A percentile compares a stretch with the other conserved stretches of the same genome.
Evolutionary conservation across 805 yeast species (phyloP).

Genomic region (Starmerella apis): DNA sequence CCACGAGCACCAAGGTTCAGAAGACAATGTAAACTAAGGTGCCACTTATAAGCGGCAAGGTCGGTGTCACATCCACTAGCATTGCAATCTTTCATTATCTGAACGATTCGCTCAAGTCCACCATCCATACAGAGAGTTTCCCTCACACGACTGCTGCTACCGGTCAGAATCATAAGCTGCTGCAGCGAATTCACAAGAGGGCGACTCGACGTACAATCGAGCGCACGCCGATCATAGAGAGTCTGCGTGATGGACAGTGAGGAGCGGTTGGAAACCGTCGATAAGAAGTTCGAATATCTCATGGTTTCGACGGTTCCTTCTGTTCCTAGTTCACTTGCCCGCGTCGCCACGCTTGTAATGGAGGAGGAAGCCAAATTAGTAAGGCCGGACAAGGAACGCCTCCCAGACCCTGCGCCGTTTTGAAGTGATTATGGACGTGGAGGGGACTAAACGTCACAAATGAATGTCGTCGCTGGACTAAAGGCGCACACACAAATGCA

Average conservation of each 20-base stretch:
- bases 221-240: slow-evolving; percentile 81
- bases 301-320: slow-evolving; percentile 32
- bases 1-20: slow-evolving; percentile 91
- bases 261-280: slow-evolving; percentile 71
- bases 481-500: not conserved
- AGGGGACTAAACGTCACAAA: slow-evolving; percentile 1
- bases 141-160: slow-evolving; percentile 77
- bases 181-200: slow-evolving; percentile 87
- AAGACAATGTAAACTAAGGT: slow-evolving; percentile 82
- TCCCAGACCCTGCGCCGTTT: slow-evolving; percentile 2
- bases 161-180: slow-evolving; percentile 76
- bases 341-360: slow-evolving; percentile 7
- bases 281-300: slow-evolving; percentile 85
- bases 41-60: slow-evolving; percentile 92
- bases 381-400: slow-evolving; percentile 4
- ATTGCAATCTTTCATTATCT: slow-evolving; percentile 55
- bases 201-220: slow-evolving; percentile 79
- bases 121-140: slow-evolving; percentile 86
- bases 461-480: slow-evolving; percentile 1
- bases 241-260: slow-evolving; percentile 85
- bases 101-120: slow-evolving; percentile 78
- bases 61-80: slow-evolving; percentile 10
- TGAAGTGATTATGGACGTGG: not conserved
- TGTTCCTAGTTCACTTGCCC: slow-evolving; percentile 1
- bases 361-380: slow-evolving; percentile 4